Percentiles rank a stretch among this genome's conserved stretches.
Evolutionary conservation across 257 asterid species (phyloP).

Genomic region (Linaria vulgaris): DNA sequence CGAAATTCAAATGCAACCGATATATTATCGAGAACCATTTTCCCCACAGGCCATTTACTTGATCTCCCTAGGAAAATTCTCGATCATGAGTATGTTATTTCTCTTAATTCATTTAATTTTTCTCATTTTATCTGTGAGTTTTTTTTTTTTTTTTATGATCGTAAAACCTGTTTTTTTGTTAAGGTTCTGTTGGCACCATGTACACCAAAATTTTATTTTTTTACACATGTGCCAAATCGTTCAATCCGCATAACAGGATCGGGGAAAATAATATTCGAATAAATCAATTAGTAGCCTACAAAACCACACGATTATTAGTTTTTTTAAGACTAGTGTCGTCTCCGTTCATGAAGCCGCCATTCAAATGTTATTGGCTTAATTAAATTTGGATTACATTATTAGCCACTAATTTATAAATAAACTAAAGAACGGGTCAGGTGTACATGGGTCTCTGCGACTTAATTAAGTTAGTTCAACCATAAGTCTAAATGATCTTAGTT

Average conservation of each 20-base stretch:
- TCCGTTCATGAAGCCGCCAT: conserved; percentile 29
- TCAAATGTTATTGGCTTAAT: conserved; percentile 12
- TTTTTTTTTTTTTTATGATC: no score
- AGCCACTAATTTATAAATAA: conserved; percentile 14
- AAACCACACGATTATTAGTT: conserved; percentile 27
- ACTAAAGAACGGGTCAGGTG: no score
- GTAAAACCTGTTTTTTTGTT: neutral
- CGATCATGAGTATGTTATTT: conserved; percentile 51
- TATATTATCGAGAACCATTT: conserved; percentile 48
- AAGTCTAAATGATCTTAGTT: neutral
- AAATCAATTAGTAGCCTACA: conserved; percentile 7
- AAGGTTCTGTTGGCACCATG: conserved; percentile 22
- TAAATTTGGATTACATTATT: conserved; percentile 20
- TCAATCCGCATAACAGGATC: no score
- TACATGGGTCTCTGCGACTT: conserved; percentile 16
- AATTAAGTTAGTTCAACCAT: conserved; percentile 14
- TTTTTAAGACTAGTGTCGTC: conserved; percentile 38
- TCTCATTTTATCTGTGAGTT: no score
- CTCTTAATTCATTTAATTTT: no score
- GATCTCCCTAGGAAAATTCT: conserved; percentile 55
- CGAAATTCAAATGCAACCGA: conserved; percentile 51
- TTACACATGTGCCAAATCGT: conserved; percentile 19
- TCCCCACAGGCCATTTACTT: conserved; percentile 45
- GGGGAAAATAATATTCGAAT: no score
- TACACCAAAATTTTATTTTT: conserved; percentile 25